A percentile compares a stretch with the other conserved stretches of the same genome.
These are phyloP conservation scores for Pseudozyma tsukubaensis DNA, from an alignment of 1,284 basidiomycete genomes.

Conservation along the genomic window DNA sequence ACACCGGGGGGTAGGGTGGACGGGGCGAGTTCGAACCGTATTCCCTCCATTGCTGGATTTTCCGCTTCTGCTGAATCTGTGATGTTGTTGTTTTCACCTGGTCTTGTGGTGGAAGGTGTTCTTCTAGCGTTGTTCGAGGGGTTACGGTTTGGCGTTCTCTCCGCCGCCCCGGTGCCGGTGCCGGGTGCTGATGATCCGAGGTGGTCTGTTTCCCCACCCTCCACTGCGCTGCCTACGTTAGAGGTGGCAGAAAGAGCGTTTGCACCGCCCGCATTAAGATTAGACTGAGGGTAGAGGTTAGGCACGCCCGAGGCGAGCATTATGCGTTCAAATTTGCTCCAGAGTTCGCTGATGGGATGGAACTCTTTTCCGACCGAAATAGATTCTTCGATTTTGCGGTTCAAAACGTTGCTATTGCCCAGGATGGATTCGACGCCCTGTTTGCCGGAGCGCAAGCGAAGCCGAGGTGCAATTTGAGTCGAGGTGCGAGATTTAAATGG, in stretches of 20 bases:
- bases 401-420: conserved; percentile 86
- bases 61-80: not conserved
- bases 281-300: conserved; percentile 21
- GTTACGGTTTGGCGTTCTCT: too few relatives aligned
- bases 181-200: too few relatives aligned
- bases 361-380: conserved; percentile 92
- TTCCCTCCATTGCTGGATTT: not conserved
- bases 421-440: conserved; percentile 91
- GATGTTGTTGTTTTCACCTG: not conserved
- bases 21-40: conserved; percentile 1
- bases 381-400: conserved; percentile 91
- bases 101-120: not conserved
- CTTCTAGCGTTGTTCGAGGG: not conserved
- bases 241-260: too few relatives aligned
- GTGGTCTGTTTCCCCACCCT: too few relatives aligned
- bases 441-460: not conserved
- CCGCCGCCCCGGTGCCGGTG: too few relatives aligned
- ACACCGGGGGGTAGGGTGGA: conserved; percentile 33
- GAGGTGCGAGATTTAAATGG: not conserved
- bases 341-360: conserved; percentile 85
- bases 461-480: not conserved
- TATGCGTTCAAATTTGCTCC: conserved; percentile 83
- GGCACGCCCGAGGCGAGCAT: conserved; percentile 72
- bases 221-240: too few relatives aligned
- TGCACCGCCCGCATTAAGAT: too few relatives aligned